These are phyloP conservation scores for Fusarium compactum DNA, from an alignment of 2,329 filamentous ascomycete species.

Conservation along the genomic window DNA sequence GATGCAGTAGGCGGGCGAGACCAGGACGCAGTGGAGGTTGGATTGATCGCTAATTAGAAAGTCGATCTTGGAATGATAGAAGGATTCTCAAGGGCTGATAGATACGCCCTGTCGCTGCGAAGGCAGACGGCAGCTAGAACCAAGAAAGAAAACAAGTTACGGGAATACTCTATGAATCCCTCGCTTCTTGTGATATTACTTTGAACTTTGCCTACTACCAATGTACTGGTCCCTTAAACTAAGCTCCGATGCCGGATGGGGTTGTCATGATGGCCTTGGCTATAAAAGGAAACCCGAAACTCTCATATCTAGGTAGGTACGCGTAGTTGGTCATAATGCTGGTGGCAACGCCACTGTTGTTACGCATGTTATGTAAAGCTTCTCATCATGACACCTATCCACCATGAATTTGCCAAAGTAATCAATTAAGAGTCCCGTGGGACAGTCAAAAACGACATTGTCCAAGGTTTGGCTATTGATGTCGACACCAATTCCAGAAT, in stretches of 20 bases:
- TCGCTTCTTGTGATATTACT: conserved; percentile 11
- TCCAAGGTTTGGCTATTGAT: background rate
- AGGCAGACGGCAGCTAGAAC: conserved; percentile 45
- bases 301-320: conserved; percentile 6
- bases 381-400: conserved; percentile 24
- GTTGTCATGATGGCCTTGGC: conserved; percentile 30
- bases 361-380: background rate
- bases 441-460: background rate
- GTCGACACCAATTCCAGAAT: background rate
- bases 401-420: background rate
- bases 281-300: conserved; percentile 34
- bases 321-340: background rate
- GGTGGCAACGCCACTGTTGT: conserved; percentile 9
- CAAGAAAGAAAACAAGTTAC: conserved; percentile 43
- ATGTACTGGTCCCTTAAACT: background rate
- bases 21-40: conserved; percentile 36
- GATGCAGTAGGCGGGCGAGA: conserved; percentile 51
- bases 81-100: conserved; percentile 33
- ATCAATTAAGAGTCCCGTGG: background rate
- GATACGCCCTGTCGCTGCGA: conserved; percentile 39
- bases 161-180: conserved; percentile 14
- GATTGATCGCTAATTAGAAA: conserved; percentile 27
- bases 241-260: background rate
- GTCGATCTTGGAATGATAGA: conserved; percentile 21
- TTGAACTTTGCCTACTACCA: background rate